Evolutionary conservation across 306 rosid species (phyloP), one percentile per base, ranked within the genome.

Genomic region (Hippophae tibetana): DNA sequence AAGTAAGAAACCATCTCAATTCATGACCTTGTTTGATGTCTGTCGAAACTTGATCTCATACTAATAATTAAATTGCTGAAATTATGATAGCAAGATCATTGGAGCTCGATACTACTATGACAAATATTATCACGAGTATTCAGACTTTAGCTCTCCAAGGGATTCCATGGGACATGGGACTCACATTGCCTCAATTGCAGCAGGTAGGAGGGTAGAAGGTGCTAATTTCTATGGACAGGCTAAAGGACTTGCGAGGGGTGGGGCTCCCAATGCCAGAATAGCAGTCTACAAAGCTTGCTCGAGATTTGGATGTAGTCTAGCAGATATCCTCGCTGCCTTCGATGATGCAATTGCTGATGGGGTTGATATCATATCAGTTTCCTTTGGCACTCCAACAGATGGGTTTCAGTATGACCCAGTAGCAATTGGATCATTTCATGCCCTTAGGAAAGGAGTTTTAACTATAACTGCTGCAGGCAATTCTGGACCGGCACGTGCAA

Each of bases 281-380:
- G 69, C 77, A 3, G 71, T 68, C 10, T 72, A 72, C 63, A 76
- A 72, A 52, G 65, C 43, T 42, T 72, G 81, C 38, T 64, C 66
- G 72, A 5, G 25, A 3, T 3, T 1, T 38, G 68, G 71, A 14
- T 72, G 78, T 50, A 1, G n/a, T 13, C 1, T 13, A 56, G 74
- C 58, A 26, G 62, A 76, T 31, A 55, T 72, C 25, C 58, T 65
- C 3, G 59, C 59, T 10, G 77, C 77, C 9, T 68, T 68, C 13
- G 74, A 72, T 27, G 76, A 72, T 42, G 74, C 75, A 48, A 77
- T 77, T 14, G 68, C 69, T 2, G 78, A 72, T 40, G 72, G 78
- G 5, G 69, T 64, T 8, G 66, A 68, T 13, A 64, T 72, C 46
- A 23, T 68, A 55, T 64, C 75, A 40, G 43, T 42, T 40, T 64